These are phyloP conservation scores for Panaeolus cyanescens DNA, from an alignment of 768 basidiomycete genomes.

Conservation along the genomic window DNA sequence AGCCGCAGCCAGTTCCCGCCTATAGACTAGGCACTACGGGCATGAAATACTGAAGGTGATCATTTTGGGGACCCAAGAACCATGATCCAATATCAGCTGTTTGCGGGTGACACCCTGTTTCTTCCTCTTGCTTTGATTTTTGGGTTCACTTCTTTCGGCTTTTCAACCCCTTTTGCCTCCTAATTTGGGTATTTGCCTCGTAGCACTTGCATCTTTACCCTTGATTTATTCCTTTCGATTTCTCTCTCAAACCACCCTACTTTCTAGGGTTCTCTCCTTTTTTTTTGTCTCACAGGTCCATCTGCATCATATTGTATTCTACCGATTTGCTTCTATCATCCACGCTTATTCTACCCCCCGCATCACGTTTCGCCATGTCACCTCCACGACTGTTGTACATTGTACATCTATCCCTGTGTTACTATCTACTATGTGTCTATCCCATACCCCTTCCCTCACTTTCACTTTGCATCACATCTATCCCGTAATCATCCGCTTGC, in stretches of 20 bases:
- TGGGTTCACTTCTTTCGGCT: neutral
- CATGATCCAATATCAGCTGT: neutral
- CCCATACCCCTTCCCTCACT: constrained; percentile 10
- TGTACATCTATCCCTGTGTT: neutral
- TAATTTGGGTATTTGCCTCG: constrained; percentile 1
- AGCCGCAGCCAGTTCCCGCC: neutral
- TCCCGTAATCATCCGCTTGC: neutral
- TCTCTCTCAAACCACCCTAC: constrained; percentile 8
- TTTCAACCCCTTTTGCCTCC: neutral
- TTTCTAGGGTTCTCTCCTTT: constrained; percentile 6
- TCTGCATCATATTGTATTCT: neutral
- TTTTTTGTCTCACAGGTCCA: constrained; percentile 9
- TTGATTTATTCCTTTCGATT: constrained; percentile 11
- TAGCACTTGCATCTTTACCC: constrained; percentile 4
- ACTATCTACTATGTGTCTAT: neutral
- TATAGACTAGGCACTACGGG: neutral
- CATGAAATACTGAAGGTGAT: neutral
- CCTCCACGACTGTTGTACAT: neutral
- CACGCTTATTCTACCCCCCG: neutral
- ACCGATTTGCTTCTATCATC: neutral
- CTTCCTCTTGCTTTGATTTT: constrained; percentile 1
- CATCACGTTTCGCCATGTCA: neutral
- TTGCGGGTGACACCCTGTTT: neutral
- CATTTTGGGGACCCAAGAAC: neutral
- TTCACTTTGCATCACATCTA: neutral